Percentiles rank a stretch among this genome's conserved stretches.
phyloP scores from a whole-genome alignment of 2,329 filamentous ascomycete species.

The Fusarium humuli region DNA sequence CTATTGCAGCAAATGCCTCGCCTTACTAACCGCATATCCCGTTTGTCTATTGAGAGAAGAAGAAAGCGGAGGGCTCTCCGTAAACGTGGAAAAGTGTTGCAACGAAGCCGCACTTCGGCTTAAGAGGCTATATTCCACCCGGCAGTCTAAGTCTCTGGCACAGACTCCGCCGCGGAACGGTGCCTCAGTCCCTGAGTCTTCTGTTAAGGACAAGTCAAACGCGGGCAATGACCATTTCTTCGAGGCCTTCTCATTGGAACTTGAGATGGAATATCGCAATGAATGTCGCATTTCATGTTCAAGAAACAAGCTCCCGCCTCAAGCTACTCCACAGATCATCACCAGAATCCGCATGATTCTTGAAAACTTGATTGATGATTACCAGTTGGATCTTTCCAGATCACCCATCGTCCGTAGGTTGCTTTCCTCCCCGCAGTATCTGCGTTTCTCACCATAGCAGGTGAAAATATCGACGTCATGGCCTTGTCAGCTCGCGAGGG shows the following conservation, averaged over 20 bases:
- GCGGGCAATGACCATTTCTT: not conserved
- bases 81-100: not conserved
- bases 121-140: not conserved
- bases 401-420: not conserved
- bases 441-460: not conserved
- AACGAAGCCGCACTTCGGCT: not conserved
- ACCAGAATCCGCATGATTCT: not conserved
- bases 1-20: not conserved
- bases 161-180: too few species aligned
- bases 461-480: constrained; percentile 2
- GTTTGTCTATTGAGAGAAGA: not conserved
- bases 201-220: not conserved
- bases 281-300: not conserved
- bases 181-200: rapidly evolving
- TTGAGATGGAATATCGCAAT: not conserved
- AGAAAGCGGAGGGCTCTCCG: not conserved
- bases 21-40: not conserved
- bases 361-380: not conserved
- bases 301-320: not conserved
- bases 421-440: too few species aligned
- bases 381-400: not conserved
- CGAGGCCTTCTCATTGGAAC: not conserved
- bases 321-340: not conserved
- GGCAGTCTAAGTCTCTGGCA: rapidly evolving
- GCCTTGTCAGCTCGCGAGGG: not conserved